A percentile compares a stretch with the other conserved stretches of the same genome.
phyloP scores from a whole-genome alignment of 2,329 filamentous ascomycete genomes.

The Pochonia chlamydosporia region DNA sequence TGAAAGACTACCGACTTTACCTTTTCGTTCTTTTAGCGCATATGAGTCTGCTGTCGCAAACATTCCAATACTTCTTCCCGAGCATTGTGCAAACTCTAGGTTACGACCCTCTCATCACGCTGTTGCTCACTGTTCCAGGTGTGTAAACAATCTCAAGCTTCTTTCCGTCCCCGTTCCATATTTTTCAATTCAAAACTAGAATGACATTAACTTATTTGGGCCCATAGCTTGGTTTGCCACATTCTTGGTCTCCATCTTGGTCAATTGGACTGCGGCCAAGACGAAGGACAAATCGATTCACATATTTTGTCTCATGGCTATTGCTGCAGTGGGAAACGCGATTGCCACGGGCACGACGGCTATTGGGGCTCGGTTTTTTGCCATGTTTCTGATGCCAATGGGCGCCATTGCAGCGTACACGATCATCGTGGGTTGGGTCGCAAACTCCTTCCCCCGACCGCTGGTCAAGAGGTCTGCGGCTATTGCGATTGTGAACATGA shows the following conservation, averaged over 20 bases:
- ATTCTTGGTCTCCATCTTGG: constrained; percentile 45
- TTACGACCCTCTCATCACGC: constrained; percentile 46
- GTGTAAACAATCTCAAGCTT: no score
- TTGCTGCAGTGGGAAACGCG: constrained; percentile 48
- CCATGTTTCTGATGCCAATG: constrained; percentile 57
- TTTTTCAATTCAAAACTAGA: no score
- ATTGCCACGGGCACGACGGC: constrained; percentile 47
- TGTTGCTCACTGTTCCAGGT: constrained; percentile 53
- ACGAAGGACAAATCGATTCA: constrained; percentile 48
- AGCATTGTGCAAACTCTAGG: constrained; percentile 54
- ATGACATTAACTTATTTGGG: neutral
- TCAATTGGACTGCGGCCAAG: constrained; percentile 49
- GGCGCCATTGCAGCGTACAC: constrained; percentile 45
- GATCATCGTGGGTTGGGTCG: constrained; percentile 61
- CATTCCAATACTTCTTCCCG: constrained; percentile 62
- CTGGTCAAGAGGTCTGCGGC: constrained; percentile 59
- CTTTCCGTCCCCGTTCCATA: no score
- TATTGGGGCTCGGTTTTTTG: constrained; percentile 50
- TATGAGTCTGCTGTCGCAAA: constrained; percentile 43
- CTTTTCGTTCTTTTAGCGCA: constrained; percentile 51
- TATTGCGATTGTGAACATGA: constrained; percentile 61
- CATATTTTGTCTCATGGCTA: constrained; percentile 45
- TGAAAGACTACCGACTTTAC: constrained; percentile 45
- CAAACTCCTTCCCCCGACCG: constrained; percentile 66
- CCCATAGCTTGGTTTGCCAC: constrained; percentile 33